Evolutionary conservation across 116 monocot species (phyloP), one percentile per base, ranked within the genome.

Genomic region (Trichopus zeylanicus): DNA sequence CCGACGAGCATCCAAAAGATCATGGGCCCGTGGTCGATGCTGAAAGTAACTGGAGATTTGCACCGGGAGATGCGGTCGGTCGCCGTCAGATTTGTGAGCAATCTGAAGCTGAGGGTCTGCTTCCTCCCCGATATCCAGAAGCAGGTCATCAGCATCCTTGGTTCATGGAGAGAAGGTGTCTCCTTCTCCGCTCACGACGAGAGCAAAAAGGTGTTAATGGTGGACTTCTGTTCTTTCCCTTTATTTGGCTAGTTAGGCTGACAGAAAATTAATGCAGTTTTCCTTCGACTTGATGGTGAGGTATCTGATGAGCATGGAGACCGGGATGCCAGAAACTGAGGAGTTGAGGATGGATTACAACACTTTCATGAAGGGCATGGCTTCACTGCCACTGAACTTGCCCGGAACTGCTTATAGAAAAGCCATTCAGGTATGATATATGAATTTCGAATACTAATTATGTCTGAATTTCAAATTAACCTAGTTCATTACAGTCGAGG

Each of bases 191-290:
- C 62, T 3, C 65, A 66, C 21, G 72, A 76, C n/a, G 66, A 75
- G 55, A 80, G 63, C 1, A 79, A 67, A 62, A 84, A 76, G 80
- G 84, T 76, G n/a, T n/a, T n/a, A n/a, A n/a, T n/a, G n/a, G n/a
- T n/a, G n/a, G n/a, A n/a, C n/a, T n/a, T n/a, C n/a, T n/a, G n/a
- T n/a, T n/a, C n/a, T n/a, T n/a, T n/a, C n/a, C n/a, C n/a, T n/a
- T n/a, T n/a, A n/a, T n/a, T n/a, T n/a, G n/a, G n/a, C n/a, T n/a
- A n/a, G n/a, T n/a, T n/a, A n/a, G n/a, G n/a, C n/a, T n/a, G n/a
- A n/a, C n/a, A n/a, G n/a, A n/a, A n/a, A n/a, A n/a, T n/a, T n/a
- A 0, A n/a, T 66, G 54, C 64, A 80, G 80, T 80, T 80, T 55
- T 67, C 80, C 6, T 80, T 80, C 34, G 67, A 67, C 63, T 11